These are phyloP conservation scores for Thielaviopsis musarum DNA, from an alignment of 2,329 filamentous ascomycete genomes.

Conservation along the genomic window DNA sequence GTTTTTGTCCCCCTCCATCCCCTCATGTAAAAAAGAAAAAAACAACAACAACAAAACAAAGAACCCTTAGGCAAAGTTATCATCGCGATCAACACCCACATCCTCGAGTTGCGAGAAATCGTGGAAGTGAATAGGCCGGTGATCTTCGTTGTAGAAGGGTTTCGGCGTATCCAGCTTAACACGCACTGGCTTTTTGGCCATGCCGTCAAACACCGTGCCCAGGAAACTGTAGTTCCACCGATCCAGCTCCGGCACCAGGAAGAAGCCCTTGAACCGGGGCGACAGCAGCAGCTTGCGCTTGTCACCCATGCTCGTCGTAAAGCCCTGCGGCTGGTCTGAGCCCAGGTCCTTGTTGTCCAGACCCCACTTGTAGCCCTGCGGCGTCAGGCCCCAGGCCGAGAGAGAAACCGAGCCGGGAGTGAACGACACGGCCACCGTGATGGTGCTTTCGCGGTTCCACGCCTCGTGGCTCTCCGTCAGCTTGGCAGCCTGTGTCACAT, in stretches of 20 bases:
- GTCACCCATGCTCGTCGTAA: constrained; percentile 80
- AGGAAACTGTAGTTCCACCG: constrained; percentile 99
- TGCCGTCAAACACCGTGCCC: constrained; percentile 68
- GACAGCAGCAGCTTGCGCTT: constrained; percentile 89
- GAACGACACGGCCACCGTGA: constrained; percentile 91
- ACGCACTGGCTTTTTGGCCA: constrained; percentile 81
- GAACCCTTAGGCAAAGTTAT: constrained; percentile 69
- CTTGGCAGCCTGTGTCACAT: constrained; percentile 86
- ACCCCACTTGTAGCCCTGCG: constrained; percentile 90
- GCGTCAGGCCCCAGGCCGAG: constrained; percentile 82
- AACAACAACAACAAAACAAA: not conserved
- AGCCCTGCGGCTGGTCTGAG: constrained; percentile 87
- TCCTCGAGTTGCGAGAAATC: constrained; percentile 96
- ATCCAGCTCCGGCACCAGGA: constrained; percentile 79
- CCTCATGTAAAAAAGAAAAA: not conserved
- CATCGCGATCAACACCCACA: constrained; percentile 80
- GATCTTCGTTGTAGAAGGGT: constrained; percentile 81
- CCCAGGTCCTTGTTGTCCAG: constrained; percentile 85
- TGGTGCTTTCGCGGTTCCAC: constrained; percentile 76
- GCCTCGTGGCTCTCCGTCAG: constrained; percentile 62
- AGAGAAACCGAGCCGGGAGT: constrained; percentile 92
- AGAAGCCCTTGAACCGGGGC: constrained; percentile 88
- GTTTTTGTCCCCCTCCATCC: not conserved
- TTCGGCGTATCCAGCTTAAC: constrained; percentile 87
- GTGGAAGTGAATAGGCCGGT: constrained; percentile 88